These are phyloP conservation scores for Hypholoma sublateritium DNA, from an alignment of 768 basidiomycete species.

Conservation along the genomic window DNA sequence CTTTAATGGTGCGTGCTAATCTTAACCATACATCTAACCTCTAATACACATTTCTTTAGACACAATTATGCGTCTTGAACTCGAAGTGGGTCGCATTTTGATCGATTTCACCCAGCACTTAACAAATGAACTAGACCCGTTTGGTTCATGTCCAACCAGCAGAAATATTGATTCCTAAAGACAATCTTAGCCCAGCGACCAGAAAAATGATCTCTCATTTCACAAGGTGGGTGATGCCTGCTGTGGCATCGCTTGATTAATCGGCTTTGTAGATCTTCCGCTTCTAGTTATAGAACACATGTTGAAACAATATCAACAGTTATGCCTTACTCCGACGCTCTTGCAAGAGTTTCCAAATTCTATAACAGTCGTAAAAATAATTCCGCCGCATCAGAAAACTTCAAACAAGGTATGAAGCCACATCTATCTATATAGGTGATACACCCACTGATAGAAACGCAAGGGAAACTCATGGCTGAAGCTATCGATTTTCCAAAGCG, in stretches of 20 bases:
- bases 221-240: slow-evolving; percentile 45
- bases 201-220: slow-evolving; percentile 76
- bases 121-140: slow-evolving; percentile 58
- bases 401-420: slow-evolving; percentile 40
- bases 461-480: slow-evolving; percentile 63
- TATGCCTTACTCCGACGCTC: slow-evolving; percentile 69
- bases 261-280: slow-evolving; percentile 32
- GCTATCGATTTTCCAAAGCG: slow-evolving; percentile 67
- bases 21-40: neutral
- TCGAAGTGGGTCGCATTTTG: slow-evolving; percentile 57
- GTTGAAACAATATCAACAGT: slow-evolving; percentile 57
- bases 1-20: slow-evolving; percentile 62
- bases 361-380: slow-evolving; percentile 54
- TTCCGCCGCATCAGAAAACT: slow-evolving; percentile 39
- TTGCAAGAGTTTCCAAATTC: slow-evolving; percentile 62
- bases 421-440: neutral
- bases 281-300: slow-evolving; percentile 47
- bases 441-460: neutral
- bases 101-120: neutral
- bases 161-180: slow-evolving; percentile 70
- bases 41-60: slow-evolving; percentile 42
- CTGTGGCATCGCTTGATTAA: neutral
- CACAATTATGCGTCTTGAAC: slow-evolving; percentile 80
- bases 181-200: slow-evolving; percentile 64
- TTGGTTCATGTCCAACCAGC: slow-evolving; percentile 82